A percentile compares a stretch with the other conserved stretches of the same genome.
These are phyloP conservation scores for Durotheca rogersii DNA, from an alignment of 495 filamentous ascomycete genomes.

Conservation along the genomic window DNA sequence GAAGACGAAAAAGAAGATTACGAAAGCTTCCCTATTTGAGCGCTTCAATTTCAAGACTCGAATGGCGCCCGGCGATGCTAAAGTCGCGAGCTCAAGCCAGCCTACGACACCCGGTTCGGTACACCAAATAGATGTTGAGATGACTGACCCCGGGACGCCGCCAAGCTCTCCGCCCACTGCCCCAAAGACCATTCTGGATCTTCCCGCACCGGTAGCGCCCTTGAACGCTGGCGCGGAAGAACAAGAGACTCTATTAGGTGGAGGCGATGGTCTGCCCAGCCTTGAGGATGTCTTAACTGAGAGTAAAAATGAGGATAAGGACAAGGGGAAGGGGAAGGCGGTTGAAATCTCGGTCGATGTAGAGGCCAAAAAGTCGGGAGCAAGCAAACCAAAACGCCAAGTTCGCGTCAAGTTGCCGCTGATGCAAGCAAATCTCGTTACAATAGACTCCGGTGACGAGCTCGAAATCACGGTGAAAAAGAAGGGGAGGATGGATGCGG, in stretches of 20 bases:
- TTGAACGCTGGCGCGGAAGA: not conserved
- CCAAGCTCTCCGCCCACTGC: slow-evolving; percentile 52
- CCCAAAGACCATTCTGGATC: slow-evolving; percentile 17
- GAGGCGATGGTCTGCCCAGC: slow-evolving; percentile 32
- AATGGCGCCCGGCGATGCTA: slow-evolving; percentile 36
- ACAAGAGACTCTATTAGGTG: slow-evolving; percentile 7
- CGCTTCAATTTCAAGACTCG: slow-evolving; percentile 69
- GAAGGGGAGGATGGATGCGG: slow-evolving; percentile 50
- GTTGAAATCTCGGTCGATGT: slow-evolving; percentile 15
- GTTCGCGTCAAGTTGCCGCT: slow-evolving; percentile 46
- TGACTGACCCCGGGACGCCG: slow-evolving; percentile 50
- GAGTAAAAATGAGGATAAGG: slow-evolving; percentile 39
- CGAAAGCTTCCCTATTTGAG: slow-evolving; percentile 79
- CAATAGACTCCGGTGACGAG: slow-evolving; percentile 39
- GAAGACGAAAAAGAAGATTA: slow-evolving; percentile 88
- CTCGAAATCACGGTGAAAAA: slow-evolving; percentile 39
- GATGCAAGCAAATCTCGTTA: slow-evolving; percentile 31
- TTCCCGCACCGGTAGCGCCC: slow-evolving; percentile 6
- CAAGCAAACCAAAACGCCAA: slow-evolving; percentile 34
- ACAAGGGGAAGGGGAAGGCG: slow-evolving; percentile 60
- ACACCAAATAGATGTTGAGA: slow-evolving; percentile 47
- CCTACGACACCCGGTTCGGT: slow-evolving; percentile 41
- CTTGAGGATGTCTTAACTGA: slow-evolving; percentile 33
- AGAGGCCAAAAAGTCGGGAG: slow-evolving; percentile 14
- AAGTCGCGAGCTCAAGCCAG: slow-evolving; percentile 50